These are phyloP conservation scores for Trichoderma gamsii DNA, from an alignment of 495 filamentous ascomycete genomes.

Conservation along the genomic window DNA sequence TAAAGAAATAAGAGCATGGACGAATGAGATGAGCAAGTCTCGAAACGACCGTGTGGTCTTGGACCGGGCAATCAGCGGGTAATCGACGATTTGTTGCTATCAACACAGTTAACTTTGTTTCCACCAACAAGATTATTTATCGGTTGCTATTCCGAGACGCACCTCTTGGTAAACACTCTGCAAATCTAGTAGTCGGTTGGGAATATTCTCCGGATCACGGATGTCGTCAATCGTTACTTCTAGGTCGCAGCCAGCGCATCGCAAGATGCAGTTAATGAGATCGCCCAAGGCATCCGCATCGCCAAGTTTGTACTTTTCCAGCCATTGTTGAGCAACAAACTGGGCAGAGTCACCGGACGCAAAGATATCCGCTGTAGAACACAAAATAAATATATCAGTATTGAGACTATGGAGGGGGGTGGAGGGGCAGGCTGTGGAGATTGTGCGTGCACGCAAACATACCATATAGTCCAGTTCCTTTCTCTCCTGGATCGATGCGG, in stretches of 20 bases:
- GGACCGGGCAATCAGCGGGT: conserved; percentile 80
- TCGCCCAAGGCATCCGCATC: conserved; percentile 66
- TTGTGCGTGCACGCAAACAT: conserved; percentile 23
- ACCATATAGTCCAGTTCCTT: conserved; percentile 74
- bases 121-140: neutral
- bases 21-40: conserved; percentile 67
- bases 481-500: conserved; percentile 42
- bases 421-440: neutral
- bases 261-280: conserved; percentile 81
- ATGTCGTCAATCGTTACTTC: conserved; percentile 72
- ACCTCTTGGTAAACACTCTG: conserved; percentile 74
- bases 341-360: conserved; percentile 61
- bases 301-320: conserved; percentile 63
- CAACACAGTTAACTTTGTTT: conserved; percentile 18
- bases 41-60: conserved; percentile 70
- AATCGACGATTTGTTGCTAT: conserved; percentile 72
- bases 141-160: conserved; percentile 20
- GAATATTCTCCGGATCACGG: conserved; percentile 74
- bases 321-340: conserved; percentile 76
- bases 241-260: conserved; percentile 71
- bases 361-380: conserved; percentile 65
- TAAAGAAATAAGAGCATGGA: conserved; percentile 62
- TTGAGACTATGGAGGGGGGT: neutral
- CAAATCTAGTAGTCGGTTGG: conserved; percentile 62
- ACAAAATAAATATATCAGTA: conserved; percentile 24